Evolutionary conservation across 495 filamentous ascomycete species (phyloP), one percentile per base, ranked within the genome.

Genomic region (Penicillium parvum): DNA sequence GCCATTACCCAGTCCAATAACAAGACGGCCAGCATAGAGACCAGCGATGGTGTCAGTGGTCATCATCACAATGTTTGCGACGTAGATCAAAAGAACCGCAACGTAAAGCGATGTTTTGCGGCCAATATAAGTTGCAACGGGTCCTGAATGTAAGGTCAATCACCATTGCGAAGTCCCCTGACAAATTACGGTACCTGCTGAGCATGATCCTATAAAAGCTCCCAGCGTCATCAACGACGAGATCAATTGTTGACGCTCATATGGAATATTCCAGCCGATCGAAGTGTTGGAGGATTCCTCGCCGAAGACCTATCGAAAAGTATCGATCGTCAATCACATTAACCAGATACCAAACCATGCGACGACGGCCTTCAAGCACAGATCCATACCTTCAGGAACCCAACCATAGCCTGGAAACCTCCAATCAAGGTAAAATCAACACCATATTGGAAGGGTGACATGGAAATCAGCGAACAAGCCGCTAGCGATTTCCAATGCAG

Each of bases 371-470:
- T 17, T 5, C 3, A n/a, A 23, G 18, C 12, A 9, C 7, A 18
- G 12, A n/a, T 22, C 5, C 17, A 6, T 15, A 73, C 71, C 60
- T 74, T 53, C 36, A 81, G 60, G 53, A 81, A 83, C n/a, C 78
- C 77, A 23, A 66, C 42, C 78, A 82, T 82, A 40, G 77, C 78
- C 49, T 82, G 78, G 11, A 82, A 61, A 42, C 78, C 76, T 7
- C 76, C 77, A 34, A 82, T 77, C 37, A 80, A 62, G 10, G 76
- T 77, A 50, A 81, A 82, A 44, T 83, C 78, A 32, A 82, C 55
- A 7, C 78, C 77, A 67, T 82, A 83, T 52, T 82, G 78, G 49
- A 83, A 83, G 0, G 78, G 74, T 3, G 48, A 51, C 53, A 56
- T 56, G 0, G 48, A 45, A 15, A 56, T 47, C 40, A 56, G 18